Base-by-base conservation (phyloP, 768 basidiomycete genomes). In the Rhodotorula diobovata region DNA sequence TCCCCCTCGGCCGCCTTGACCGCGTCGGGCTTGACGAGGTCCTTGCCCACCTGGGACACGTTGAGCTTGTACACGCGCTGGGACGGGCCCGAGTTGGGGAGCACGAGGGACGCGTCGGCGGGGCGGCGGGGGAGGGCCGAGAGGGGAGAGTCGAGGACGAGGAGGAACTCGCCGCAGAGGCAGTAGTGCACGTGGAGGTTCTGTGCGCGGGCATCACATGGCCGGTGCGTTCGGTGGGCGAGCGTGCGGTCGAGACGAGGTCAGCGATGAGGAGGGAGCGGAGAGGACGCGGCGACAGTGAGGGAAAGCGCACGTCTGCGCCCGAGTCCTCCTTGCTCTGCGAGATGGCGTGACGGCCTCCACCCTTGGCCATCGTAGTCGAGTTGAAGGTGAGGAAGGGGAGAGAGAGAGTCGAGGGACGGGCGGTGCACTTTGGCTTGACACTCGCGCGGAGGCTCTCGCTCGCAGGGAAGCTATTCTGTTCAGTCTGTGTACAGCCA, bases 81-180 rank as follows among this genome's bases (percentile, higher is more conserved):
- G 6, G 41, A 8, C 50, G 54, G 54, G 4, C 63, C 68, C 1
- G 20, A 16, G 50, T 74, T 74, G 28, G 35, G 28, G 16, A 74
- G 69, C 25, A 45, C 37, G 59, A 50, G 45, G n/a, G 68, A 35
- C 6, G 51, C 32, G 55, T 74, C 73, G 53, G 35, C 16, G 9
- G 69, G 73, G 35, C 73, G 61, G 11, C 66, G 62, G 8, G 73
- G 63, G 37, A 70, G 62, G 23, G 58, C 14, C 3, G 54, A 14
- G 28, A 74, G 46, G 4, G 69, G 69, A 18, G 61, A 32, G 37
- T 74, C 66, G 45, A 70, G 21, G 30, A 74, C 73, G 43, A 70
- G 66, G 50, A 67, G 48, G 62, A 73, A 73, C 41, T 73, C 72
- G 28, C 72, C 72, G 63, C 69, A 70, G 54, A 70, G 43, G 69